These are phyloP conservation scores for Amoebophrya sp. DNA, from an alignment of 169 alveolate genomes.

Conservation along the genomic window DNA sequence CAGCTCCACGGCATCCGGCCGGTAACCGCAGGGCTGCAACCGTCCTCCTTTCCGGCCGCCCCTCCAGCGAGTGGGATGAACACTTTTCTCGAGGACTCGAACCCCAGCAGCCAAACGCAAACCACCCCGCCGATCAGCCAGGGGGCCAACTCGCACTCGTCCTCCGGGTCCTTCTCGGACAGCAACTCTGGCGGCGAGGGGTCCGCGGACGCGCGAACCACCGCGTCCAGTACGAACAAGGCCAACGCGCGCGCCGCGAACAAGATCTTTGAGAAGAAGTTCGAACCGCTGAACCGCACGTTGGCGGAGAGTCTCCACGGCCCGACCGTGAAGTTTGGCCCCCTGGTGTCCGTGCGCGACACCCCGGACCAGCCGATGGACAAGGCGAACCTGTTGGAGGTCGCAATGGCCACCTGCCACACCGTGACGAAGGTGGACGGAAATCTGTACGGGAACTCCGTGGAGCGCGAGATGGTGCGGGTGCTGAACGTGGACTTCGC, in stretches of 20 bases:
- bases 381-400: not conserved
- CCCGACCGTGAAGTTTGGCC: slow-evolving; percentile 7
- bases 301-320: too few species aligned
- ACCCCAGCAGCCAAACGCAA: not conserved
- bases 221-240: not conserved
- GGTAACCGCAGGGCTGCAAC: not conserved
- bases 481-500: not conserved
- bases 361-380: slow-evolving; percentile 11
- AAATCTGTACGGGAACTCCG: not conserved
- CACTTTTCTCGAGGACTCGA: not conserved
- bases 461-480: slow-evolving; percentile 19
- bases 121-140: not conserved
- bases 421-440: not conserved
- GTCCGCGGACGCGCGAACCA: not conserved
- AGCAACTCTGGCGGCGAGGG: not conserved
- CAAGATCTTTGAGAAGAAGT: not conserved
- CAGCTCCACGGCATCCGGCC: slow-evolving; percentile 23
- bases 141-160: not conserved
- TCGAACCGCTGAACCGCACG: not conserved
- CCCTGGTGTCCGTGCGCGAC: not conserved
- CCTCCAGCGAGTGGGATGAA: not conserved
- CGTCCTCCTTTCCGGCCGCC: too few species aligned
- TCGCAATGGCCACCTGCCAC: slow-evolving; percentile 3
- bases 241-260: not conserved
- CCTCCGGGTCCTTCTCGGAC: not conserved